Evolutionary conservation across 768 basidiomycete species (phyloP).

Genomic region (Termitomyces sp.): DNA sequence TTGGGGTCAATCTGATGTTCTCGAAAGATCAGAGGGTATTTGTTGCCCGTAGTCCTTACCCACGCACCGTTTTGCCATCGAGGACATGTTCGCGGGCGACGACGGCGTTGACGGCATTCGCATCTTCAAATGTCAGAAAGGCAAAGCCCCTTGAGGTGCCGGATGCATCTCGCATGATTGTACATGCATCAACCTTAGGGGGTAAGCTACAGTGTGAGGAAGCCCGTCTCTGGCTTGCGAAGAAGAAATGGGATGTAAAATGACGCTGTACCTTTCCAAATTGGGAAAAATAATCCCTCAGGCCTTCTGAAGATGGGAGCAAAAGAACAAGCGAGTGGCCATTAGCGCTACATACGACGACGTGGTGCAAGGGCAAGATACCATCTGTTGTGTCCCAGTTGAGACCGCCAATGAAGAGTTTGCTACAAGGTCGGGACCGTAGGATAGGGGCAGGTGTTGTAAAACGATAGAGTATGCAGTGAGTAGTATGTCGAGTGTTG

Average conservation of each 20-base stretch:
- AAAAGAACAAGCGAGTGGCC: slow-evolving; percentile 20
- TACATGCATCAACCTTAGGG: slow-evolving; percentile 67
- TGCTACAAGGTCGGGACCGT: slow-evolving; percentile 45
- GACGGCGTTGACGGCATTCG: slow-evolving; percentile 58
- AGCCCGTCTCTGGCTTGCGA: background rate
- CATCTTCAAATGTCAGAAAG: slow-evolving; percentile 75
- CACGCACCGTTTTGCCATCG: slow-evolving; percentile 70
- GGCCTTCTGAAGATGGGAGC: slow-evolving; percentile 38
- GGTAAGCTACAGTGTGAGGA: slow-evolving; percentile 11
- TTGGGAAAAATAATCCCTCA: slow-evolving; percentile 70
- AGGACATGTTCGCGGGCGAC: slow-evolving; percentile 62
- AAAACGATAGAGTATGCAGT: slow-evolving; percentile 21
- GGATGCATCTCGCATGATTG: slow-evolving; percentile 78
- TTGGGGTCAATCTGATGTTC: slow-evolving; percentile 77
- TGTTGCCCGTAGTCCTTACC: background rate
- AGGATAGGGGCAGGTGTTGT: slow-evolving; percentile 17
- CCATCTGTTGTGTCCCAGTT: slow-evolving; percentile 93
- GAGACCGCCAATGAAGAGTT: slow-evolving; percentile 88
- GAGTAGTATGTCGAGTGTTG: slow-evolving; percentile 19
- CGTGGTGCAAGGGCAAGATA: slow-evolving; percentile 34
- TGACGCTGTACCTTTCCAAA: slow-evolving; percentile 63
- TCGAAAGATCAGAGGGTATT: too few species aligned
- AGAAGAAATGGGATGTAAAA: background rate
- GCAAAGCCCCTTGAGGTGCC: slow-evolving; percentile 81
- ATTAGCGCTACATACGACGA: slow-evolving; percentile 32